phyloP scores from a whole-genome alignment of 176 grass and related monocot genomes.

The Zea mays region DNA sequence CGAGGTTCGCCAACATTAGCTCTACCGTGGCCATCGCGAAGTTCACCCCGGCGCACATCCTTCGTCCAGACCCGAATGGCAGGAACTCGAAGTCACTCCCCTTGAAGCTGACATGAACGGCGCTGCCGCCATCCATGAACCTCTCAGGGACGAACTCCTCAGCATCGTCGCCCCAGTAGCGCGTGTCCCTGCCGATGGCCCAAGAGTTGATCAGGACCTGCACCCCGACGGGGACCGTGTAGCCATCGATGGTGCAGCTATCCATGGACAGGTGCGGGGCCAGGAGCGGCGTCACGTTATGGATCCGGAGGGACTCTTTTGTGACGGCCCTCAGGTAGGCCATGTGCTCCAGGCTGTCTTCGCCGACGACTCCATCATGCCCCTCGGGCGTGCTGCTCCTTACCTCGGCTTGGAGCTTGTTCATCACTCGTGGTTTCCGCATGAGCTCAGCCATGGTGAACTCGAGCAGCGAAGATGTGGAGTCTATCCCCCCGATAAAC shows the following conservation, averaged over 20 bases:
- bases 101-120: neutral
- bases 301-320: slow-evolving; percentile 48
- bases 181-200: slow-evolving; percentile 17
- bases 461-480: slow-evolving; percentile 34
- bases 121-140: slow-evolving; percentile 6
- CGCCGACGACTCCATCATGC: slow-evolving; percentile 9
- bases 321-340: slow-evolving; percentile 35
- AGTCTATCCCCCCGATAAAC: slow-evolving; percentile 42
- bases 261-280: slow-evolving; percentile 33
- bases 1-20: slow-evolving; percentile 13
- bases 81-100: neutral
- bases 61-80: neutral
- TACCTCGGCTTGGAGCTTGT: slow-evolving; percentile 46
- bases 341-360: slow-evolving; percentile 17
- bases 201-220: neutral
- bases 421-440: slow-evolving; percentile 15
- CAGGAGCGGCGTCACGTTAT: slow-evolving; percentile 33
- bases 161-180: neutral
- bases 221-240: slow-evolving; percentile 12
- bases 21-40: neutral
- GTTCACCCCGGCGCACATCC: slow-evolving; percentile 17
- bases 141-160: slow-evolving; percentile 9
- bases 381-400: neutral
- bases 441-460: slow-evolving; percentile 44
- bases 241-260: slow-evolving; percentile 30